Evolutionary conservation across 176 grass and related monocot species (phyloP).

Genomic region (Pontederia paniculata): DNA sequence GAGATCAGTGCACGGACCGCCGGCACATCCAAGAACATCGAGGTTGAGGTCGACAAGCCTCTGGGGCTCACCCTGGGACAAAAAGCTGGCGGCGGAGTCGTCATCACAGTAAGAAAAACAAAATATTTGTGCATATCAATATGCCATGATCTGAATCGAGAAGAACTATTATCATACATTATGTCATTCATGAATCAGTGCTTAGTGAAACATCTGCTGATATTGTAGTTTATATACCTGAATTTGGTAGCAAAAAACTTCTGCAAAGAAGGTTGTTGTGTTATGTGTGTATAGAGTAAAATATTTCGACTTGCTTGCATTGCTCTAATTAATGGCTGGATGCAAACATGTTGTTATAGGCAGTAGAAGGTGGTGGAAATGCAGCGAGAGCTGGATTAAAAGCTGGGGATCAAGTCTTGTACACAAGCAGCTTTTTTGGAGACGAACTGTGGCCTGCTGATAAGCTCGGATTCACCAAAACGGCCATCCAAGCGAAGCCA

Average conservation of each 20-base stretch:
- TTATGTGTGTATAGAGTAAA: too few relatives aligned
- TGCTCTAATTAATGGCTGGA: too few relatives aligned
- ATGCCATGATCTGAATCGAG: too few relatives aligned
- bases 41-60: conserved; percentile 94
- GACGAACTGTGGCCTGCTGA: conserved; percentile 97
- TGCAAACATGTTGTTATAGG: conserved; percentile 25
- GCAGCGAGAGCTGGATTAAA: conserved; percentile 69
- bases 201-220: too few relatives aligned
- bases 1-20: conserved; percentile 65
- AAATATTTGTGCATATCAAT: background rate
- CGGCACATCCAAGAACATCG: conserved; percentile 62
- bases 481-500: conserved; percentile 89
- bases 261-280: too few relatives aligned
- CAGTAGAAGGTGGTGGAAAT: conserved; percentile 81
- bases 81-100: conserved; percentile 72
- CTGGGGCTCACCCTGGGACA: conserved; percentile 78
- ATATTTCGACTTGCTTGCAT: too few relatives aligned
- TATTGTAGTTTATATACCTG: too few relatives aligned
- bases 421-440: conserved; percentile 94
- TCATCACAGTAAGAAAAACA: conserved; percentile 48
- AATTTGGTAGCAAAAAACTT: too few relatives aligned
- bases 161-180: too few relatives aligned
- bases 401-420: conserved; percentile 73
- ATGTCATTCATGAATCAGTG: too few relatives aligned
- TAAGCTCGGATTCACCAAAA: conserved; percentile 97